These are phyloP conservation scores for Angomonas desouzai DNA, from an alignment of 208 protist species.

Conservation along the genomic window DNA sequence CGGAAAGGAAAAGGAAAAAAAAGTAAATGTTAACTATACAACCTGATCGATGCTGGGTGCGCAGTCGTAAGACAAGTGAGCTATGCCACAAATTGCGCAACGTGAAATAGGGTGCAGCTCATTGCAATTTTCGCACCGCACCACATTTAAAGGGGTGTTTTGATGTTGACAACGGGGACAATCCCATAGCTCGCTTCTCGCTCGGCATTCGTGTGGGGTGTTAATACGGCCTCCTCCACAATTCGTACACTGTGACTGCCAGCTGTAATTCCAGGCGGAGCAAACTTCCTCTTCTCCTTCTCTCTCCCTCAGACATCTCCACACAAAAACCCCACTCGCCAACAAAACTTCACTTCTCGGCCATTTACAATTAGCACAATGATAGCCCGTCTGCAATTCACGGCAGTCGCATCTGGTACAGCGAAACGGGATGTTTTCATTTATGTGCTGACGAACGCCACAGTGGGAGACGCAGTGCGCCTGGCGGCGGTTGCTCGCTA, in stretches of 20 bases:
- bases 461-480: conserved; percentile 41
- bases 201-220: conserved; percentile 47
- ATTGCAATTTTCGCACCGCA: conserved; percentile 39
- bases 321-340: conserved; percentile 27
- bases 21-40: no score
- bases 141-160: conserved; percentile 68
- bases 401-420: conserved; percentile 35
- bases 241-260: conserved; percentile 30
- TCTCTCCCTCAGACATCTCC: conserved; percentile 62
- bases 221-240: conserved; percentile 44
- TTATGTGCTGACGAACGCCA: conserved; percentile 34
- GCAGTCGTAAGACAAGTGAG: conserved; percentile 13
- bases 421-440: conserved; percentile 60
- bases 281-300: conserved; percentile 23
- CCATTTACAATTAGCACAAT: conserved; percentile 47
- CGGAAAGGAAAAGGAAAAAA: no score
- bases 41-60: no score
- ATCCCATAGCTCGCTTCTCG: conserved; percentile 43
- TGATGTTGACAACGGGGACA: conserved; percentile 37
- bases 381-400: conserved; percentile 40
- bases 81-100: conserved; percentile 23
- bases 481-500: conserved; percentile 14
- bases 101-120: conserved; percentile 31
- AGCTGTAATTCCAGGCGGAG: conserved; percentile 81
- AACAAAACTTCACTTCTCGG: conserved; percentile 42